Evolutionary conservation across 805 yeast species (phyloP).

Genomic region (Pichia pseudocactophila): DNA sequence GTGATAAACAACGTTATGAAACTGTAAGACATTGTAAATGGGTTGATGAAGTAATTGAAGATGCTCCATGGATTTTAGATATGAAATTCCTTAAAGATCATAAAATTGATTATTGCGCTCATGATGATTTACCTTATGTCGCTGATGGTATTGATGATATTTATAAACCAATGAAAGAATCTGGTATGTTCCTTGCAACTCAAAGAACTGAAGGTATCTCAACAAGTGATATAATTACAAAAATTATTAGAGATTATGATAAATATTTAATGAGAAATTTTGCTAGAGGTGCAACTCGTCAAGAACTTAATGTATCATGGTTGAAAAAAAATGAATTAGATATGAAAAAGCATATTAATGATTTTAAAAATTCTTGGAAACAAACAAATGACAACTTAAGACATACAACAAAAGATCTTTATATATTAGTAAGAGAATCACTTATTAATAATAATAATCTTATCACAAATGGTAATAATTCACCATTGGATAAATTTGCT

Average conservation of each 20-base stretch:
- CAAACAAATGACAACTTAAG: constrained; percentile 60
- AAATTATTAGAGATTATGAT: constrained; percentile 91
- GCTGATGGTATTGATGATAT: constrained; percentile 86
- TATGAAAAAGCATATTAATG: constrained; percentile 79
- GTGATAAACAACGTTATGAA: constrained; percentile 82
- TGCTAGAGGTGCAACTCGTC: constrained; percentile 94
- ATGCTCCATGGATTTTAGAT: constrained; percentile 94
- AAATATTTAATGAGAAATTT: constrained; percentile 94
- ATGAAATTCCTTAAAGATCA: constrained; percentile 72
- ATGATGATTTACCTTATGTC: constrained; percentile 93
- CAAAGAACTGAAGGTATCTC: constrained; percentile 96
- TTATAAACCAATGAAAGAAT: constrained; percentile 82
- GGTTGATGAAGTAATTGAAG: constrained; percentile 94
- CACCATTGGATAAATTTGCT: constrained; percentile 65
- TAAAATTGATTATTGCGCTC: constrained; percentile 91
- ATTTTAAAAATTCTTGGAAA: constrained; percentile 79
- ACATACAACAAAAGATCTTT: constrained; percentile 71
- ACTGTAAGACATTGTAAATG: constrained; percentile 89
- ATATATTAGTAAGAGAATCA: constrained; percentile 76
- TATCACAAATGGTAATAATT: constrained; percentile 17
- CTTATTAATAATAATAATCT: constrained; percentile 23
- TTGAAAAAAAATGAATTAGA: constrained; percentile 94
- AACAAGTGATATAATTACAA: constrained; percentile 92
- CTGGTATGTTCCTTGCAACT: constrained; percentile 86
- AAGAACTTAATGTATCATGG: constrained; percentile 96